Evolutionary conservation across 495 filamentous ascomycete species (phyloP).

Genomic region (Astrocystis sublimbata): DNA sequence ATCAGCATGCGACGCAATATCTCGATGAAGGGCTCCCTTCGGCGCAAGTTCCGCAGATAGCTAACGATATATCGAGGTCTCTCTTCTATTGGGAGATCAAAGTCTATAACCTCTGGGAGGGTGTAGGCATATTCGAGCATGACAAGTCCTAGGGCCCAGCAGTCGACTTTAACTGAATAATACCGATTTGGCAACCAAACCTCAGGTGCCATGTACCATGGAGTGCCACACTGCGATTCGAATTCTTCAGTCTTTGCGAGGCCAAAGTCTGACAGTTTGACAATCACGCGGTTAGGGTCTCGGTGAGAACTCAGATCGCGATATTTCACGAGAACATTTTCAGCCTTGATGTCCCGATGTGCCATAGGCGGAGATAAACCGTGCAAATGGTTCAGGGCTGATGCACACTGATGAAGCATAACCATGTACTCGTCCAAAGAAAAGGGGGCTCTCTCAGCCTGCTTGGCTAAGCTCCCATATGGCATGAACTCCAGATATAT

Average conservation of each 20-base stretch:
- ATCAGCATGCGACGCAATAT: too few relatives aligned
- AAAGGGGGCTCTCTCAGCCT: background rate
- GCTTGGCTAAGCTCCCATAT: background rate
- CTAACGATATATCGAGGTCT: too few relatives aligned
- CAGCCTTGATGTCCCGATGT: conserved; percentile 9
- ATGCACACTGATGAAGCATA: background rate
- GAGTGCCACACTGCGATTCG: too few relatives aligned
- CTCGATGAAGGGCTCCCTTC: too few relatives aligned
- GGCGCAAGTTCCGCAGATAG: too few relatives aligned
- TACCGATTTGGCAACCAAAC: too few relatives aligned
- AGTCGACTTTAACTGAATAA: too few relatives aligned
- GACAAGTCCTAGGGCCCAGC: too few relatives aligned
- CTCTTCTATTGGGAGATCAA: too few relatives aligned
- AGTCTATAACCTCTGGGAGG: too few relatives aligned
- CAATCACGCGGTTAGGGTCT: background rate
- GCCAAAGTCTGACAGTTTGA: background rate
- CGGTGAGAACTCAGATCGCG: background rate
- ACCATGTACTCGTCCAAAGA: background rate
- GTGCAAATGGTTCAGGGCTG: background rate
- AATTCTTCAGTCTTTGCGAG: background rate
- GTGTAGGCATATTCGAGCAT: too few relatives aligned
- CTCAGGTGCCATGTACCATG: background rate
- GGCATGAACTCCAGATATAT: background rate
- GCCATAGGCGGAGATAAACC: background rate
- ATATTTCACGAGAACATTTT: conserved; percentile 3